phyloP scores from a whole-genome alignment of 179 eudicot species.

The Camellia oleifera region DNA sequence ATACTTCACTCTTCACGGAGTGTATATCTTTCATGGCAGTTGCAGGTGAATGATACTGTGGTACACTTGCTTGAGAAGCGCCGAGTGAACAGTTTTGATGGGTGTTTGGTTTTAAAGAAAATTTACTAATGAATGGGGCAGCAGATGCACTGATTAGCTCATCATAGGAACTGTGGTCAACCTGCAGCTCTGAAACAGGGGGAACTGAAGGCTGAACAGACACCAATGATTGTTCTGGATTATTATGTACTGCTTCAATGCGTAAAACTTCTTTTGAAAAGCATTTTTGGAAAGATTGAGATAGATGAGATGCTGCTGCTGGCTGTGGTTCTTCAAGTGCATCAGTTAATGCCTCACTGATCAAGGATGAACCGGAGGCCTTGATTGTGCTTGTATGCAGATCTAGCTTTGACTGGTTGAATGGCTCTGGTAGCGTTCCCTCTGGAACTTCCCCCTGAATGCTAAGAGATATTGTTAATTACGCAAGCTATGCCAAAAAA shows the following conservation, averaged over 20 bases:
- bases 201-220: not conserved
- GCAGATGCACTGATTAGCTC: constrained; percentile 7
- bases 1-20: constrained; percentile 11
- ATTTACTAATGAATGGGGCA: constrained; percentile 9
- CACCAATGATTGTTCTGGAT: not conserved
- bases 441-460: constrained; percentile 73
- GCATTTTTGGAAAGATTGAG: constrained; percentile 49
- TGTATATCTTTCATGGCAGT: constrained; percentile 39
- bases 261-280: constrained; percentile 36
- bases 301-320: constrained; percentile 42
- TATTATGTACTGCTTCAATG: not conserved
- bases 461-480: not conserved
- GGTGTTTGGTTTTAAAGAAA: not conserved
- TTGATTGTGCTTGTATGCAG: constrained; percentile 14
- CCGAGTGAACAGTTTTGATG: not conserved
- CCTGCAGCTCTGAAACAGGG: not conserved
- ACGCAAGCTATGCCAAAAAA: not conserved
- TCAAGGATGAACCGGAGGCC: constrained; percentile 12
- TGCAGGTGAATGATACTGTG: constrained; percentile 10
- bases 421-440: constrained; percentile 65
- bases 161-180: constrained; percentile 1
- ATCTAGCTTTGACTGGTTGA: constrained; percentile 40
- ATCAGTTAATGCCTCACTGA: constrained; percentile 5
- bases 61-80: constrained; percentile 1
- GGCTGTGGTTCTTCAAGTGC: constrained; percentile 8